phyloP scores from a whole-genome alignment of 495 filamentous ascomycete species.

The Penicillium canescens region DNA sequence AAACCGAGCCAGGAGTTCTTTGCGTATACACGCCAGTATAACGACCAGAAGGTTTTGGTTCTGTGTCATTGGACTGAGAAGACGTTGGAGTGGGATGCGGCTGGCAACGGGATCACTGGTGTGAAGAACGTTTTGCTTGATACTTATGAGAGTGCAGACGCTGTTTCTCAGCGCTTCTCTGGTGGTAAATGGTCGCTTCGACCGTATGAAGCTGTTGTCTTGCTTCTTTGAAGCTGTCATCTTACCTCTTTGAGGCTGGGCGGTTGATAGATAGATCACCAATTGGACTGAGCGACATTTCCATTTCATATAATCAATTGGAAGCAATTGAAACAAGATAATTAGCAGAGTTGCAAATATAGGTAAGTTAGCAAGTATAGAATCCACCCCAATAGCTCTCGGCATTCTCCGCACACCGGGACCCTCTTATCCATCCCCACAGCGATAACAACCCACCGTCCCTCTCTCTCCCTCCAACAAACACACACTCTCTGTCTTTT shows the following conservation, averaged over 20 bases:
- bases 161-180: slow-evolving; percentile 25
- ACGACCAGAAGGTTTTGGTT: slow-evolving; percentile 47
- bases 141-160: slow-evolving; percentile 35
- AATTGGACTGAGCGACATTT: no score
- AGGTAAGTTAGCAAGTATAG: no score
- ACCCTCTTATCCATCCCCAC: slow-evolving; percentile 28
- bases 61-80: slow-evolving; percentile 52
- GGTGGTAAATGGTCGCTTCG: slow-evolving; percentile 34
- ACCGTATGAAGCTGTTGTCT: slow-evolving; percentile 41
- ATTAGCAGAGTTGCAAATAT: no score
- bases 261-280: background rate
- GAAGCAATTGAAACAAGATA: background rate
- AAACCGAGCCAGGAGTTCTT: slow-evolving; percentile 45
- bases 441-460: slow-evolving; percentile 14
- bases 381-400: background rate
- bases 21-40: slow-evolving; percentile 45
- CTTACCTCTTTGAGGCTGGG: slow-evolving; percentile 17
- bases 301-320: no score
- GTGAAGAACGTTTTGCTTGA: slow-evolving; percentile 43
- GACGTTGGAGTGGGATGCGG: slow-evolving; percentile 41
- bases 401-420: slow-evolving; percentile 20
- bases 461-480: background rate
- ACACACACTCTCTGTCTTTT: background rate
- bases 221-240: slow-evolving; percentile 35
- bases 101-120: slow-evolving; percentile 28